Evolutionary conservation across 2,329 filamentous ascomycete species (phyloP).

Genomic region (Fonsecaea pedrosoi): DNA sequence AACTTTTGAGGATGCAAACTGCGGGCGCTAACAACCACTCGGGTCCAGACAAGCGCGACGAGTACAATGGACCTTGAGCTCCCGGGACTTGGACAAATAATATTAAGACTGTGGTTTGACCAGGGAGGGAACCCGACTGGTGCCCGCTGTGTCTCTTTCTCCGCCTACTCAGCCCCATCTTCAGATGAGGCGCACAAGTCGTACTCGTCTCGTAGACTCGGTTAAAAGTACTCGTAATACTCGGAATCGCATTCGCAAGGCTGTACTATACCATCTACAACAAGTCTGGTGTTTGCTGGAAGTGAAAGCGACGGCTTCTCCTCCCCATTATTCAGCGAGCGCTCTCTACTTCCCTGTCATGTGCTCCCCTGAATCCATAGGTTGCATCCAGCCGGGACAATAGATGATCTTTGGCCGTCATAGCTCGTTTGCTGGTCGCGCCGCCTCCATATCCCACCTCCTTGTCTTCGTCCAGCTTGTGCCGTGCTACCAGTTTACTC

Average conservation of each 20-base stretch:
- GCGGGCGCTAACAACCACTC: neutral
- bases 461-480: constrained; percentile 43
- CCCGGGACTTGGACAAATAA: neutral
- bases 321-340: neutral
- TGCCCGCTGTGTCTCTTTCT: constrained; percentile 2
- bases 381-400: constrained; percentile 64
- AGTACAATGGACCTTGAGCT: too few species aligned
- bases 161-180: neutral
- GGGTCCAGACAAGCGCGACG: too few species aligned
- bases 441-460: constrained; percentile 52
- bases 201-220: neutral
- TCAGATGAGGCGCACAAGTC: neutral
- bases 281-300: neutral
- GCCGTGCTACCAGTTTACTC: constrained; percentile 55
- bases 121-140: constrained; percentile 1
- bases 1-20: constrained; percentile 11
- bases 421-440: constrained; percentile 47
- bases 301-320: neutral
- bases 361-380: constrained; percentile 54
- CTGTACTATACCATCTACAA: neutral
- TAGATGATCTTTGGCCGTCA: constrained; percentile 67
- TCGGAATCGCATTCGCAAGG: neutral
- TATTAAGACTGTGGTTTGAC: neutral
- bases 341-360: constrained; percentile 16
- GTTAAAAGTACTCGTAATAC: too few species aligned